Evolutionary conservation across 164 flowering plant species (phyloP), one percentile per base, ranked within the genome.

Genomic region (Sextonia rubra): DNA sequence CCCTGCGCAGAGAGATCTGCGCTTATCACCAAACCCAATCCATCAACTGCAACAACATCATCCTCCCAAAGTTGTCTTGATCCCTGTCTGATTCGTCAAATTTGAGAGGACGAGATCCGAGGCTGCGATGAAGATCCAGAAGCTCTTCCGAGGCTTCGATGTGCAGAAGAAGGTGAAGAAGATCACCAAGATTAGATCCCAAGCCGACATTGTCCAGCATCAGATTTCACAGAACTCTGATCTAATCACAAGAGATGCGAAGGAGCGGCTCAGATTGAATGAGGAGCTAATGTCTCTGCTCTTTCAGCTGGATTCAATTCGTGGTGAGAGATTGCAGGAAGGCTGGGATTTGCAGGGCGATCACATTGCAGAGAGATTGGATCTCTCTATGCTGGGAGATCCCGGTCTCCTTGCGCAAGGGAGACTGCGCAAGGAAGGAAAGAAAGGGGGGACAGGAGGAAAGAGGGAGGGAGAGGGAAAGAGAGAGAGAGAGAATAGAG

Each of bases 221-320:
- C 71, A 69, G 82, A 26, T 91, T 7, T 12, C 47, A 64, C 69
- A 67, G 47, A 88, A 83, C 32, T 70, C 63, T 4, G 74, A 78
- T 20, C 24, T 77, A 82, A 78, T 89, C 5, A 44, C 79, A 47
- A 82, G 70, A n/a, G 85, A 90, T 3, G 49, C 67, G 26, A 87
- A 73, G 80, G 91, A 88, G 81, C 64, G 89, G 77, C 26, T 89
- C 82, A 85, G 67, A 81, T 68, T 88, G 77, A 87, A 74, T 29
- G 94, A 92, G 82, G 76, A 55, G 75, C 66, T 92, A 67, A 92
- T 90, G 92, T 76, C 76, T 26, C 72, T 90, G 85, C 79, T 90
- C 23, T 69, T 92, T 1, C 77, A 74, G 81, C 72, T 92, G 80
- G 95, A 92, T 73, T 86, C 91, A 2, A 82, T 91, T 23, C 75